Conservation (phyloP, 2,329 filamentous ascomycete species). For the Proliferodiscus dingleyae region DNA sequence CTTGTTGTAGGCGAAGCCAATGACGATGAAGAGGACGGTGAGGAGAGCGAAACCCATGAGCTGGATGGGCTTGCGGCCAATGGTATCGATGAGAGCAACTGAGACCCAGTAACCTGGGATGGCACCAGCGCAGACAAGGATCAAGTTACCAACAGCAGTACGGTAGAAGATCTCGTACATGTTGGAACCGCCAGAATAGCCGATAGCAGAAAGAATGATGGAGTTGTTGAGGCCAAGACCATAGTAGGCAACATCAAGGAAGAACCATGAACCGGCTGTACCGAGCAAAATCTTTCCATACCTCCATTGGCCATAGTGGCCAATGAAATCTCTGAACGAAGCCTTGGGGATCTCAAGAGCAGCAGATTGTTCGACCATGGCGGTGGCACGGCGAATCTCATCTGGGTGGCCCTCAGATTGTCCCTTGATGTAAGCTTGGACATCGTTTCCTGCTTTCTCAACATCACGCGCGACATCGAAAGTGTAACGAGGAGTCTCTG, state of each 20-base stretch:
- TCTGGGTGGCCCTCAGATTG: conserved; percentile 59
- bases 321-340: conserved; percentile 64
- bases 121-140: conserved; percentile 70
- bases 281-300: conserved; percentile 69
- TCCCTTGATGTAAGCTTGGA: conserved; percentile 67
- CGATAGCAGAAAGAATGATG: conserved; percentile 67
- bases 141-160: conserved; percentile 71
- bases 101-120: conserved; percentile 80
- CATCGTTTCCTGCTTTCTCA: conserved; percentile 67
- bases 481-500: conserved; percentile 83
- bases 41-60: conserved; percentile 56
- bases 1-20: conserved; percentile 55
- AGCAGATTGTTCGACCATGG: conserved; percentile 47
- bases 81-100: conserved; percentile 66
- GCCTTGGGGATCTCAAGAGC: conserved; percentile 63
- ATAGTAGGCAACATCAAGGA: conserved; percentile 50
- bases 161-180: conserved; percentile 68
- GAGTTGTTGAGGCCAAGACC: conserved; percentile 70
- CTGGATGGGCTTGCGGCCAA: conserved; percentile 78
- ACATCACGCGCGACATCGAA: conserved; percentile 76
- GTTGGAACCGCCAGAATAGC: conserved; percentile 58
- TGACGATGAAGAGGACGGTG: conserved; percentile 56
- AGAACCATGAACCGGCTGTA: conserved; percentile 82
- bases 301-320: conserved; percentile 66
- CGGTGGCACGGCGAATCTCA: conserved; percentile 57